Evolutionary conservation across 116 monocot species (phyloP), one percentile per base, ranked within the genome.

Genomic region (Posidonia oceanica): DNA sequence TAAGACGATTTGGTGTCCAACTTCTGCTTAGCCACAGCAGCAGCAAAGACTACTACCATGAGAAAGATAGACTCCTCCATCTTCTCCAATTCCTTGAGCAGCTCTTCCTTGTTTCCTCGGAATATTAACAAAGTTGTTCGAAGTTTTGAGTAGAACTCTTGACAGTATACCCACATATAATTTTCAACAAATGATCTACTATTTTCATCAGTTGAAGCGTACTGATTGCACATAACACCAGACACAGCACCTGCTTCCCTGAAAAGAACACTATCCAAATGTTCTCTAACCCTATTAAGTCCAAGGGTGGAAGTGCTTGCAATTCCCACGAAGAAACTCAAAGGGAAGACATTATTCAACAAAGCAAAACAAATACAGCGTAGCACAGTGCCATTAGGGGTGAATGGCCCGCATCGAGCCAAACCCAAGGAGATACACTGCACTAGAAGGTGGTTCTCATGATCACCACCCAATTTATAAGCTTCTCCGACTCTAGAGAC

Each of bases 11-110:
- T 87, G 3, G 78, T 36, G 78, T 83, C 87, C 77, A 87, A 71
- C 67, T 81, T 89, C 52, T 74, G 75, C 63, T 85, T 85, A 6
- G 81, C 65, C 5, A 83, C 89, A 64, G 87, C 91, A 37, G 83
- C 82, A 2, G 93, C 78, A 82, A 89, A 92, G 10, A 98, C 89
- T 69, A 98, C 93, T 40, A 92, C 87, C 90, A 98, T 92, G 20
- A 98, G 85, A 79, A 98, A 98, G 55, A 91, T 82, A 57, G 93
- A 83, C 74, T 98, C 93, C 3, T 84, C 85, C 37, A 98, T 81
- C 75, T 87, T 89, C 64, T 92, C 97, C 74, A 98, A 63, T 52
- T 78, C 75, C 12, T 39, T 57, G 36, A 84, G 58, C 42, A 98
- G 66, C 29, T 82, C 76, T 71, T 79, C 69, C 39, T 71, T 72